A percentile compares a stretch with the other conserved stretches of the same genome.
These are phyloP conservation scores for Asterionellopsis glacialis DNA, from an alignment of 108 stramenopile species.

Conservation along the genomic window DNA sequence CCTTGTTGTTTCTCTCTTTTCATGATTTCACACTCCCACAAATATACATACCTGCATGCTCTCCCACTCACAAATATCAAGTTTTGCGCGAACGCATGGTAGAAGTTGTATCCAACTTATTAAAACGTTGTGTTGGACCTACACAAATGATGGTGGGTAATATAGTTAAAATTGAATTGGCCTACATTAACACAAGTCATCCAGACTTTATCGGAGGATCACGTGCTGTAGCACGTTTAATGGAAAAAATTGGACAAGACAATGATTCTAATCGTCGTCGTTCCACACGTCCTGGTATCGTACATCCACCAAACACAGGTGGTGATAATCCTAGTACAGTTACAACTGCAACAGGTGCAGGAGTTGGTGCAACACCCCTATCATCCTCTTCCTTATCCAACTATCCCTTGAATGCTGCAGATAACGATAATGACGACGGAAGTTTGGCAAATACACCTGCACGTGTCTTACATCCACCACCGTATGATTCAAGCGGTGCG, in stretches of 20 bases:
- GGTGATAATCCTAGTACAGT: conserved; percentile 15
- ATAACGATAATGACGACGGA: conserved; percentile 25
- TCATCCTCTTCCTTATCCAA: conserved; percentile 44
- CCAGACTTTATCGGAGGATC: conserved; percentile 98
- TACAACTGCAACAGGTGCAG: not conserved
- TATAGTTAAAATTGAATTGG: conserved; percentile 92
- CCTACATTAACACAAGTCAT: conserved; percentile 97
- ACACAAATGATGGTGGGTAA: conserved; percentile 94
- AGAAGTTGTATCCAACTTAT: conserved; percentile 74
- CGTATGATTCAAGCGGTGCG: conserved; percentile 13
- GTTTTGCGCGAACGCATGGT: conserved; percentile 85
- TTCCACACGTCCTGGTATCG: conserved; percentile 4
- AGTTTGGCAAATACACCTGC: conserved; percentile 41
- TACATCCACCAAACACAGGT: conserved; percentile 8
- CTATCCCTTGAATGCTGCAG: conserved; percentile 33
- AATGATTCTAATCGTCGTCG: conserved; percentile 13
- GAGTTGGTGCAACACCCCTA: conserved; percentile 32
- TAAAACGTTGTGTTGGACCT: conserved; percentile 71
- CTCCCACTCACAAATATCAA: no score
- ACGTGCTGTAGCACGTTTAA: conserved; percentile 80
- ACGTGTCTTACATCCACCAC: conserved; percentile 1
- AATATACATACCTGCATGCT: no score
- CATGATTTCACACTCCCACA: no score
- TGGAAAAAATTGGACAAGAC: conserved; percentile 75
- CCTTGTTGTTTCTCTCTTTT: no score